Base-by-base conservation (phyloP, 208 protist species). In the Leishmania guyanensis region DNA sequence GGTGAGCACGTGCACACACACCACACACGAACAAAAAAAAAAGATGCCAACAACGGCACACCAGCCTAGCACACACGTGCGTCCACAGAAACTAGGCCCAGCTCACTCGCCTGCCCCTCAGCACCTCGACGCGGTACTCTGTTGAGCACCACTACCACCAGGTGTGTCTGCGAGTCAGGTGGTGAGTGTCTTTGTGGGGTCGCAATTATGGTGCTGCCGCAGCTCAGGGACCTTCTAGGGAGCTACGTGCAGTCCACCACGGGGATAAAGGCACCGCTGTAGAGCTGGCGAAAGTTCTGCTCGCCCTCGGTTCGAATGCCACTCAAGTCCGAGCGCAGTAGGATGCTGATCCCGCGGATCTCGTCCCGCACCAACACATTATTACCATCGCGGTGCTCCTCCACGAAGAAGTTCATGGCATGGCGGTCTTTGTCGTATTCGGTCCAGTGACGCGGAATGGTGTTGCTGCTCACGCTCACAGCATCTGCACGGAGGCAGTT, bases 221-320 rank as follows among this genome's bases (percentile, higher is more conserved):
- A n/a, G 36, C 16, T 5, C 14, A 71, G 43, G 17, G 6, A 5
- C 1, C 22, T 46, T 43, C 5, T 2, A 6, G 60, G 72, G 29
- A 26, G 72, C 88, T 77, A 94, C 68, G 91, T 93, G 77, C 94
- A 97, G 69, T 95, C 90, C 48, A 89, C 86, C 16, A 93, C 78
- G 12, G 81, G 78, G 60, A 94, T 81, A 39, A 93, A 97, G 51
- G 62, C 70, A 20, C 94, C 94, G 5, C 72, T 53, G 79, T 96
- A 94, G 39, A 97, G 86, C 81, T 93, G 89, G 8, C 78, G 75
- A 68, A 95, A 97, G 36, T 88, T 83, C 48, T 91, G 72, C 64
- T 96, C 89, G 22, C 43, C 82, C 1, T 75, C 72, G 5, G 80
- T 58, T 50, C 84, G 87, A n/a, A 97, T 84, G 22, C 86, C 94